Percentiles rank a stretch among this genome's conserved stretches.
Evolutionary conservation across 2,329 filamentous ascomycete species (phyloP).

Genomic region (Fusarium sarcochroum): DNA sequence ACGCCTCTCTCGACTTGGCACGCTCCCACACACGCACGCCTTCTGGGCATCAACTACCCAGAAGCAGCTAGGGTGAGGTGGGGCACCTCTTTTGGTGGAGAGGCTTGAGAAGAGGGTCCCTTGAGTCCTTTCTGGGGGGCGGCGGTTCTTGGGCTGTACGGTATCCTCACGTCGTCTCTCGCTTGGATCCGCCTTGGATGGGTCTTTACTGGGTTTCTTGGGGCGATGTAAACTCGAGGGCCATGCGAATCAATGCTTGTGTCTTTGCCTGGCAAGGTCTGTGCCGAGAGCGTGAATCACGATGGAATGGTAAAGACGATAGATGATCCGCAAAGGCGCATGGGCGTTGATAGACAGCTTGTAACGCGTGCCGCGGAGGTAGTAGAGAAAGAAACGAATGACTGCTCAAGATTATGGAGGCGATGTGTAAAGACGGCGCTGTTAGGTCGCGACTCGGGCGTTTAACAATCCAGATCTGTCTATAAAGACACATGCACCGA

Average conservation of each 20-base stretch:
- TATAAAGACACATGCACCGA: slow-evolving; percentile 11
- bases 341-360: slow-evolving; percentile 24
- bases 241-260: slow-evolving; percentile 37
- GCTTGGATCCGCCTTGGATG: slow-evolving; percentile 40
- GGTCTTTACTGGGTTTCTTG: slow-evolving; percentile 32
- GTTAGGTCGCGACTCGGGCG: slow-evolving; percentile 21
- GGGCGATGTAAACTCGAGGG: slow-evolving; percentile 28
- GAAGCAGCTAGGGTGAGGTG: slow-evolving; percentile 37
- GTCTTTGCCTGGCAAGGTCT: slow-evolving; percentile 25
- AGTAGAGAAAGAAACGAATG: slow-evolving; percentile 22
- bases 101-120: slow-evolving; percentile 35
- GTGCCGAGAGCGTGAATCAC: slow-evolving; percentile 37
- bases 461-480: slow-evolving; percentile 12
- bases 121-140: slow-evolving; percentile 38
- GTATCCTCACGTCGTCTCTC: slow-evolving; percentile 34
- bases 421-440: not conserved
- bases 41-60: slow-evolving; percentile 37
- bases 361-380: slow-evolving; percentile 11
- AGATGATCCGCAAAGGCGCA: slow-evolving; percentile 25
- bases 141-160: slow-evolving; percentile 32
- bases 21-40: slow-evolving; percentile 37
- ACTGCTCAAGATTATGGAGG: slow-evolving; percentile 10
- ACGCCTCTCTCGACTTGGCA: slow-evolving; percentile 36
- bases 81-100: slow-evolving; percentile 39
- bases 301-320: slow-evolving; percentile 28